These are phyloP conservation scores for Carex myosuroides DNA, from an alignment of 176 grass and related monocot genomes.

Conservation along the genomic window DNA sequence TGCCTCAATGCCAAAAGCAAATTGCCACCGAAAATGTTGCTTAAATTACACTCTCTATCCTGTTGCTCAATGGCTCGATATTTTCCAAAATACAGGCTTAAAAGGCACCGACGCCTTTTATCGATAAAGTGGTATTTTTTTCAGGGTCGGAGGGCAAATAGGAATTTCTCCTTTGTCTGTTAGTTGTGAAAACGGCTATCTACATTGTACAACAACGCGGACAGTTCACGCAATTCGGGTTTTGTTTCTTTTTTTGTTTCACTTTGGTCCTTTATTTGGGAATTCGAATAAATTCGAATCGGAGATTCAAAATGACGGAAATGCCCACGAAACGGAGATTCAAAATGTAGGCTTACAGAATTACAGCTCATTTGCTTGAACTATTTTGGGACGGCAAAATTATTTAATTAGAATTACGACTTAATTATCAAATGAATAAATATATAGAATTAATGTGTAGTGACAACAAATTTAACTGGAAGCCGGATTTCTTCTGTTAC, in stretches of 20 bases:
- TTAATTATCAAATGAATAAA: too few relatives aligned
- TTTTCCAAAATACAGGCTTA: background rate
- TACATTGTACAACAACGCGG: background rate
- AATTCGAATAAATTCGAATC: constrained; percentile 4
- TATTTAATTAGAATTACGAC: too few relatives aligned
- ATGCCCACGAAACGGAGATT: background rate
- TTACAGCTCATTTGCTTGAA: too few relatives aligned
- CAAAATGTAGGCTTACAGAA: background rate
- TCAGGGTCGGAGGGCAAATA: background rate
- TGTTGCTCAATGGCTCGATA: background rate
- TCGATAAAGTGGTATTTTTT: background rate
- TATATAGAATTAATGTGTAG: too few relatives aligned
- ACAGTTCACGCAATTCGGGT: background rate
- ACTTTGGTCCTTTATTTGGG: background rate
- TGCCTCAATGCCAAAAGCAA: background rate
- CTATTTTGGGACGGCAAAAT: too few relatives aligned
- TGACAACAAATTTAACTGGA: too few relatives aligned
- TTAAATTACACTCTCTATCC: background rate
- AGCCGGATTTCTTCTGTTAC: too few relatives aligned
- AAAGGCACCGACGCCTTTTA: constrained; percentile 11
- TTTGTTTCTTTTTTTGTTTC: background rate
- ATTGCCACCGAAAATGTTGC: background rate
- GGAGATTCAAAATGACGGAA: background rate
- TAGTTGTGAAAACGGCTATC: background rate
- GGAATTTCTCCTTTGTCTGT: background rate